Percentiles rank a stretch among this genome's conserved stretches.
These are phyloP conservation scores for Dissophora globulifera DNA, from an alignment of 192 early-diverging fungal genomes.

Conservation along the genomic window DNA sequence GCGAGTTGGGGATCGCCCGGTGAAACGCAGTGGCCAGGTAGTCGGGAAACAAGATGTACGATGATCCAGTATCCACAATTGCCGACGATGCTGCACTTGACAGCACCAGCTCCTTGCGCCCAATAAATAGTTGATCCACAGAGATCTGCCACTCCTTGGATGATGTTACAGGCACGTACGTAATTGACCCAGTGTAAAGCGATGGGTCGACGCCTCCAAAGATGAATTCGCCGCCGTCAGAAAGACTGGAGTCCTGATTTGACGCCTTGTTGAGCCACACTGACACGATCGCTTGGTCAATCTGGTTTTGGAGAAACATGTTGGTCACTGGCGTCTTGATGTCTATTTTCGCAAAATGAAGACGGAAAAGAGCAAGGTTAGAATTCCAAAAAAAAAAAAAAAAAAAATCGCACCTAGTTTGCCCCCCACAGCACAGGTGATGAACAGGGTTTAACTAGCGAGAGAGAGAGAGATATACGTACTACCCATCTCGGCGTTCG, in stretches of 20 bases:
- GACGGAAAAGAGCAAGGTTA: neutral
- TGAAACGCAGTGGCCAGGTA: constrained; percentile 48
- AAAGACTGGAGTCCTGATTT: constrained; percentile 57
- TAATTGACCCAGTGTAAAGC: constrained; percentile 52
- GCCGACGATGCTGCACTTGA: constrained; percentile 54
- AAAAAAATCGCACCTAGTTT: too few relatives aligned
- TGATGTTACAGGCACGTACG: constrained; percentile 60
- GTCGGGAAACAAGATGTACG: constrained; percentile 60
- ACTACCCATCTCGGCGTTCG: constrained; percentile 56
- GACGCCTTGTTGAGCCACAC: constrained; percentile 87
- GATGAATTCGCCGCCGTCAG: constrained; percentile 83
- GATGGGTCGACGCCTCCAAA: constrained; percentile 85
- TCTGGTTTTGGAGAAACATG: constrained; percentile 56
- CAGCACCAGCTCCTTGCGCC: constrained; percentile 31
- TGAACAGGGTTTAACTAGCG: too few relatives aligned
- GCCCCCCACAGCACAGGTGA: too few relatives aligned
- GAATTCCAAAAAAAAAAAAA: constrained; percentile 12
- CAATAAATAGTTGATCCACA: constrained; percentile 53
- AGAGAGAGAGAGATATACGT: too few relatives aligned
- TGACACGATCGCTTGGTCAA: constrained; percentile 89
- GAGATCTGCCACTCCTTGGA: constrained; percentile 66
- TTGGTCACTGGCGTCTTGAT: constrained; percentile 53
- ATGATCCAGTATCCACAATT: constrained; percentile 69
- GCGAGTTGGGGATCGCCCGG: constrained; percentile 36
- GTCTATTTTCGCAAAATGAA: too few relatives aligned